Evolutionary conservation across 164 flowering plant species (phyloP).

Genomic region (Dillenia turbinata): DNA sequence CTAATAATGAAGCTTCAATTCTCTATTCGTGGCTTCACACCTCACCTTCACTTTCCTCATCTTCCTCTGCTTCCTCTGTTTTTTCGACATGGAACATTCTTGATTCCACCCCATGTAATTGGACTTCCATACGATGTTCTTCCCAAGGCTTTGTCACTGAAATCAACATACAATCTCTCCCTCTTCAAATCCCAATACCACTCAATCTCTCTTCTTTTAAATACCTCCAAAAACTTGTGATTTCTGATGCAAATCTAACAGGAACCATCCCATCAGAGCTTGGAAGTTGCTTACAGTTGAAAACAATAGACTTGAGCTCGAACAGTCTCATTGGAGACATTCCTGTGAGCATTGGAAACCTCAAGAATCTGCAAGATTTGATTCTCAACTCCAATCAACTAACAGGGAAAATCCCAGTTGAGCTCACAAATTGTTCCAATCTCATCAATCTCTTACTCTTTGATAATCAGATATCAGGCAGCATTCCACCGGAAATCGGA

Average conservation of each 20-base stretch:
- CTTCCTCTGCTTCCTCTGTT: constrained; percentile 26
- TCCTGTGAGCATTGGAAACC: constrained; percentile 35
- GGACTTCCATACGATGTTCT: constrained; percentile 44
- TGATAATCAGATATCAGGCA: too few relatives aligned
- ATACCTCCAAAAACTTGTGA: constrained; percentile 38
- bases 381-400: constrained; percentile 51
- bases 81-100: constrained; percentile 39
- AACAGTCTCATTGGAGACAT: constrained; percentile 40
- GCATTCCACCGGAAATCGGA: constrained; percentile 26
- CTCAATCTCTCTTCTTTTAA: constrained; percentile 29
- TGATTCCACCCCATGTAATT: constrained; percentile 37
- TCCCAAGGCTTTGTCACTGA: constrained; percentile 36
- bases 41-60: constrained; percentile 9
- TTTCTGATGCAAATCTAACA: constrained; percentile 49
- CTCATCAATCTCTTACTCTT: too few relatives aligned
- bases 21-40: constrained; percentile 4
- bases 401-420: constrained; percentile 27
- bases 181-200: constrained; percentile 26
- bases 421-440: too few relatives aligned
- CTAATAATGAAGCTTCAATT: neutral
- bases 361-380: constrained; percentile 40
- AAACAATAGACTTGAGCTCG: constrained; percentile 39
- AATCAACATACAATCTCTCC: constrained; percentile 31
- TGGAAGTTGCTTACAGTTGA: constrained; percentile 23
- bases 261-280: too few relatives aligned